Evolutionary conservation across 805 yeast genomes (phyloP).

Genomic region (Candida nonsorbophila): DNA sequence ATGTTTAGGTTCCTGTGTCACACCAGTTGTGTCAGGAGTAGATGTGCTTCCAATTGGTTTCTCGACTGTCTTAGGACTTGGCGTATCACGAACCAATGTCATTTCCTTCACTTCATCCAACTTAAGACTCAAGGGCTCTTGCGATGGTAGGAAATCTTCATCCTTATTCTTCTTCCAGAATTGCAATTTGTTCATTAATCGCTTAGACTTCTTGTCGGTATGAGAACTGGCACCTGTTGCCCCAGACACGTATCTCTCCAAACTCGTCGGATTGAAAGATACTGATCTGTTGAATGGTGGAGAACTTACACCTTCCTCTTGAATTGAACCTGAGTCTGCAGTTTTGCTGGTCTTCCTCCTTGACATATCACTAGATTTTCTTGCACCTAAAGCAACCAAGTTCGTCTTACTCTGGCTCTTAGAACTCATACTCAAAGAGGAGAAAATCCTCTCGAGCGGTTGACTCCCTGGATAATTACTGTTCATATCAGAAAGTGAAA

Average conservation of each 20-base stretch:
- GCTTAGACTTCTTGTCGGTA: slow-evolving; percentile 5
- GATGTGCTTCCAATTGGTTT: too few relatives aligned
- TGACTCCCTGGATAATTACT: slow-evolving; percentile 15
- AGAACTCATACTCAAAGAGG: slow-evolving; percentile 29
- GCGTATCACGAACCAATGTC: slow-evolving; percentile 8
- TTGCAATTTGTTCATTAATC: slow-evolving; percentile 26
- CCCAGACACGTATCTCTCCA: slow-evolving; percentile 9
- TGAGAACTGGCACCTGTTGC: slow-evolving; percentile 7
- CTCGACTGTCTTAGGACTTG: slow-evolving; percentile 11
- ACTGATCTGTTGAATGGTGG: slow-evolving; percentile 13
- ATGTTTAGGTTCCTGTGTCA: background rate
- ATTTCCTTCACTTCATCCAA: slow-evolving; percentile 9
- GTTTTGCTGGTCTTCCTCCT: background rate
- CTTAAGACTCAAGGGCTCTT: slow-evolving; percentile 1
- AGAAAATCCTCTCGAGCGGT: slow-evolving; percentile 34
- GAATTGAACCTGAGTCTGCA: slow-evolving; percentile 1
- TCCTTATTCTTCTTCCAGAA: slow-evolving; percentile 29
- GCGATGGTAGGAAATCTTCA: slow-evolving; percentile 1
- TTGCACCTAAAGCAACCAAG: background rate
- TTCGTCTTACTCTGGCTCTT: slow-evolving; percentile 11
- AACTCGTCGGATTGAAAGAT: slow-evolving; percentile 13
- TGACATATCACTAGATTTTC: slow-evolving; percentile 5
- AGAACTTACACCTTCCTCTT: slow-evolving; percentile 2
- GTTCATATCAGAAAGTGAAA: slow-evolving; percentile 29
- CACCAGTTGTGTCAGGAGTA: background rate